Percentiles rank a stretch among this genome's conserved stretches.
phyloP scores from a whole-genome alignment of 306 rosid species.

The Betula pendula region DNA sequence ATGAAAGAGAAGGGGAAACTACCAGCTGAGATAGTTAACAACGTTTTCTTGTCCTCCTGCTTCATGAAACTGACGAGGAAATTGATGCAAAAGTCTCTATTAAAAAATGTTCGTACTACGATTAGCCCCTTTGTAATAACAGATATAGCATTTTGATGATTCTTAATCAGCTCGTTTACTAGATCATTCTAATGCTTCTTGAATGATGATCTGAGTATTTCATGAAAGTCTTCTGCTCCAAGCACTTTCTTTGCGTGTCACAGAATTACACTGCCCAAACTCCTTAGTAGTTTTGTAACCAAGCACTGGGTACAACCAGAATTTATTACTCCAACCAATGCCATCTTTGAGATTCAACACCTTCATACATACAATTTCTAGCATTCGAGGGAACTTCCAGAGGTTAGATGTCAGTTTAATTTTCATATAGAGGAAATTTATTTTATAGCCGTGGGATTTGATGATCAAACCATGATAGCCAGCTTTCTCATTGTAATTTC shows the following conservation, averaged over 20 bases:
- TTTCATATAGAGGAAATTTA: neutral
- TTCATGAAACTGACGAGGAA: conserved; percentile 4
- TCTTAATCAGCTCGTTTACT: neutral
- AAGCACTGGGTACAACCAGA: neutral
- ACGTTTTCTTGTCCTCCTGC: conserved; percentile 7
- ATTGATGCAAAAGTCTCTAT: neutral
- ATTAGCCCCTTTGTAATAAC: neutral
- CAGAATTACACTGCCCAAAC: neutral
- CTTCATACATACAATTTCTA: too few species aligned
- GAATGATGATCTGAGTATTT: conserved; percentile 1
- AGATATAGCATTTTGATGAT: neutral
- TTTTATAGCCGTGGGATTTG: neutral
- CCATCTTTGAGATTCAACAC: too few species aligned
- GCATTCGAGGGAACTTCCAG: too few species aligned
- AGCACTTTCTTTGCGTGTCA: neutral
- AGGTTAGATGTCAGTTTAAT: neutral
- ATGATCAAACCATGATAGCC: neutral
- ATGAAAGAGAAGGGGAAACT: conserved; percentile 22
- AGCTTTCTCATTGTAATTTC: neutral
- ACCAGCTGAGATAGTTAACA: conserved; percentile 27
- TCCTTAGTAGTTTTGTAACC: neutral
- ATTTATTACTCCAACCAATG: neutral
- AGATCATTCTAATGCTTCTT: neutral
- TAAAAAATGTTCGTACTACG: neutral
- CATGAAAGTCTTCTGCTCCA: neutral